Conservation (phyloP, 257 asterid species). For the Solanum peruvianum region DNA sequence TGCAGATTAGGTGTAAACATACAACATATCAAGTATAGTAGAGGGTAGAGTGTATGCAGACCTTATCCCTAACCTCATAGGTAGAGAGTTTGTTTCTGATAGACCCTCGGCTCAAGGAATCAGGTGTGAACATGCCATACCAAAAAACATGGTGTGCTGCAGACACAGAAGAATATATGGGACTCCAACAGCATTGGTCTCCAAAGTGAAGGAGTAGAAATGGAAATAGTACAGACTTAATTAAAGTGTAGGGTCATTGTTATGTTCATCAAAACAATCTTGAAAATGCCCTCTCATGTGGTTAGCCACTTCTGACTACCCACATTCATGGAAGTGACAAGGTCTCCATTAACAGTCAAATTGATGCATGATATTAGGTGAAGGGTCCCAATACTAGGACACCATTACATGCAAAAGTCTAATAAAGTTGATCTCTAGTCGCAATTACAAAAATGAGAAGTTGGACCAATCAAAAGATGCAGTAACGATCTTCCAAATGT, state of each 20-base stretch:
- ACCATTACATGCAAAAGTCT: slow-evolving; percentile 26
- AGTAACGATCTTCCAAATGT: slow-evolving; percentile 22
- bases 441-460: slow-evolving; percentile 16
- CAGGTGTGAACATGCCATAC: not conserved
- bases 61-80: not conserved
- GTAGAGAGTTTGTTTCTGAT: not conserved
- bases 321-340: slow-evolving; percentile 52
- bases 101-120: not conserved
- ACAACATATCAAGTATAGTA: not conserved
- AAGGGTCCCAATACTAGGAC: slow-evolving; percentile 34
- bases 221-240: slow-evolving; percentile 11
- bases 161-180: not conserved
- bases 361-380: slow-evolving; percentile 21
- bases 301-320: slow-evolving; percentile 37
- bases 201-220: not conserved
- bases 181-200: not conserved
- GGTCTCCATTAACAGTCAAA: slow-evolving; percentile 38
- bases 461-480: slow-evolving; percentile 22
- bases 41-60: not conserved
- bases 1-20: not conserved
- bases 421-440: slow-evolving; percentile 21
- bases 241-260: slow-evolving; percentile 27
- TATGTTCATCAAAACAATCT: slow-evolving; percentile 12
- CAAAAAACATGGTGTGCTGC: not conserved
- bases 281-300: slow-evolving; percentile 20